phyloP scores from a whole-genome alignment of 768 basidiomycete genomes.

The Lactarius vividus region DNA sequence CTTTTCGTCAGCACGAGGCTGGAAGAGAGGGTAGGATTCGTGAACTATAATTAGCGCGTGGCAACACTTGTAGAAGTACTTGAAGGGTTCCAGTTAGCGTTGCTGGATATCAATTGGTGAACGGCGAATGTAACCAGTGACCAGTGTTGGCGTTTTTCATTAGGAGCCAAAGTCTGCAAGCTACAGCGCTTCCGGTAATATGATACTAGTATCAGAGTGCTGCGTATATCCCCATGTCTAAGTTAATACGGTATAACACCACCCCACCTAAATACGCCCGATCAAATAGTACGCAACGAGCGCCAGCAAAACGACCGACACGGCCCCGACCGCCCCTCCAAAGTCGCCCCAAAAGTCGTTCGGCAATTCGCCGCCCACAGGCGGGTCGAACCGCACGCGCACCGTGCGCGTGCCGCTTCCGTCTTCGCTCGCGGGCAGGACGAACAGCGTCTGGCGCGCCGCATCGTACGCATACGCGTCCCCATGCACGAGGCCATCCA shows the following conservation, averaged over 20 bases:
- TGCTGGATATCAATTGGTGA: too few relatives aligned
- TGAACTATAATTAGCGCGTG: too few relatives aligned
- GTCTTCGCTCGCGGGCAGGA: constrained; percentile 43
- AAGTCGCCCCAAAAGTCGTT: constrained; percentile 70
- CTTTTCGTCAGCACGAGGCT: too few relatives aligned
- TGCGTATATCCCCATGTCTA: neutral
- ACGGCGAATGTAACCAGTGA: too few relatives aligned
- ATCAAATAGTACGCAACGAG: constrained; percentile 30
- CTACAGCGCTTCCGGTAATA: too few relatives aligned
- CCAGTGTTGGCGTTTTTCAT: too few relatives aligned
- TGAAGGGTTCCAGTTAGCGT: too few relatives aligned
- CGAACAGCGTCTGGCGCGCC: constrained; percentile 68
- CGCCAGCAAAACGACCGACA: constrained; percentile 35
- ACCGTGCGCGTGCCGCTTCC: constrained; percentile 42
- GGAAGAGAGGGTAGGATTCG: too few relatives aligned
- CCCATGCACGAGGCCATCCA: constrained; percentile 51
- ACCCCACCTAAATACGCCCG: neutral
- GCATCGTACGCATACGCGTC: constrained; percentile 62
- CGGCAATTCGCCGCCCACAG: constrained; percentile 50
- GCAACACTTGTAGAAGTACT: too few relatives aligned
- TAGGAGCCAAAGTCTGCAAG: too few relatives aligned
- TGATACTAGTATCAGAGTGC: too few relatives aligned
- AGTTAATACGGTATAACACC: too few relatives aligned
- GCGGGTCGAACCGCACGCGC: constrained; percentile 54
- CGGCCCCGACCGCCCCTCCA: constrained; percentile 35